Conservation (phyloP, 139 green algal genomes). For the Picochlorum sp. region DNA sequence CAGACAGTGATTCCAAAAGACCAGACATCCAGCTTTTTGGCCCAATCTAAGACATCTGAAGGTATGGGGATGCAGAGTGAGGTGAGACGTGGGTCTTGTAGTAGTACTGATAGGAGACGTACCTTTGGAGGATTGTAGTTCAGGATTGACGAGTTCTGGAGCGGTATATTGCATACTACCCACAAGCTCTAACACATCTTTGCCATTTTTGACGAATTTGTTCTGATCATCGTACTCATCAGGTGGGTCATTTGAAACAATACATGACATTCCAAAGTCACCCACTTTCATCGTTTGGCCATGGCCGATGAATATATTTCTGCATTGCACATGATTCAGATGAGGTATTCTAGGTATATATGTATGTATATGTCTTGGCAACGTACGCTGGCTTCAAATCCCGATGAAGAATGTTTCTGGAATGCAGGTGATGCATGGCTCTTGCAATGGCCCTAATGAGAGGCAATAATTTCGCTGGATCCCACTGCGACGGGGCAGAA, state of each 20-base stretch:
- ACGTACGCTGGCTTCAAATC: constrained; percentile 40
- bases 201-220: constrained; percentile 5
- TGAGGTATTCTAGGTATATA: too few relatives aligned
- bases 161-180: constrained; percentile 30
- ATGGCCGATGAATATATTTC: constrained; percentile 47
- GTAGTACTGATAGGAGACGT: too few relatives aligned
- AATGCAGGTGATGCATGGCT: constrained; percentile 71
- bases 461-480: constrained; percentile 34
- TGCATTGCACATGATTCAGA: background rate
- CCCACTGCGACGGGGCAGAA: constrained; percentile 6
- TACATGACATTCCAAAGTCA: constrained; percentile 40
- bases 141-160: constrained; percentile 36
- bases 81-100: background rate
- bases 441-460: constrained; percentile 28
- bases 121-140: background rate
- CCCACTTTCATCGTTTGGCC: constrained; percentile 40
- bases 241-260: constrained; percentile 7
- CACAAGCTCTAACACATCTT: constrained; percentile 10
- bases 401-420: constrained; percentile 69
- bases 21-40: constrained; percentile 25
- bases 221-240: constrained; percentile 1
- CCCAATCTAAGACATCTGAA: background rate
- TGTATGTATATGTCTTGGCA: too few relatives aligned
- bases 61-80: background rate
- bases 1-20: constrained; percentile 30